Conservation (phyloP, 805 yeast species). For the Wickerhamiella domercqiae region DNA sequence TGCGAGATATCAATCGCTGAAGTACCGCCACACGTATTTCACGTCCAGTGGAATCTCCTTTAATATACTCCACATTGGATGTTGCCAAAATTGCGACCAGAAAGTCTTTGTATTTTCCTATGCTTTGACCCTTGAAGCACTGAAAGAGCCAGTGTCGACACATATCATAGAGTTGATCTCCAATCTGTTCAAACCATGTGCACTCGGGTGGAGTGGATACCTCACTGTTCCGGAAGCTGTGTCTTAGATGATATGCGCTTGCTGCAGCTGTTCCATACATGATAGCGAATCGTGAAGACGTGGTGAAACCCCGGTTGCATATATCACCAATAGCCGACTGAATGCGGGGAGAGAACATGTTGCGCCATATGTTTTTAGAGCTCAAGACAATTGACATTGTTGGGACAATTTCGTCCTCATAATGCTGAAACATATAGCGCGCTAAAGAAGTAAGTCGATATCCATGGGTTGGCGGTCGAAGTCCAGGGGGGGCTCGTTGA, state of each 20-base stretch:
- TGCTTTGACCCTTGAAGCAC: not conserved
- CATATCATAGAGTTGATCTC: not conserved
- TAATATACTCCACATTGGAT: not conserved
- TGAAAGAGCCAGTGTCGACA: not conserved
- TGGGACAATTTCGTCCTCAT: constrained; percentile 63
- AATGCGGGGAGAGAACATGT: constrained; percentile 70
- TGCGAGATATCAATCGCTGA: not conserved
- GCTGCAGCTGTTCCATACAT: constrained; percentile 69
- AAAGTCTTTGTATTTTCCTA: constrained; percentile 1
- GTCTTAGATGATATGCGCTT: constrained; percentile 64
- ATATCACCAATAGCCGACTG: constrained; percentile 69
- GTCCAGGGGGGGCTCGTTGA: not conserved
- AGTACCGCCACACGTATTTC: not conserved
- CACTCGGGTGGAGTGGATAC: not conserved
- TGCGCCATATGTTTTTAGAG: constrained; percentile 75
- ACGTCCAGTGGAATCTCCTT: not conserved
- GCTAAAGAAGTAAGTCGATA: constrained; percentile 40
- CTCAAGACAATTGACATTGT: constrained; percentile 56
- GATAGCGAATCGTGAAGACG: constrained; percentile 61
- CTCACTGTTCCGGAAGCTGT: constrained; percentile 37
- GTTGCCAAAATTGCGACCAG: not conserved
- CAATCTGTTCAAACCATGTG: not conserved
- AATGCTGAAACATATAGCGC: constrained; percentile 54
- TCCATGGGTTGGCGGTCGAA: too few species aligned
- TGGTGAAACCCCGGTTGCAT: constrained; percentile 54